Evolutionary conservation across 2,329 filamentous ascomycete genomes (phyloP).

Genomic region (Colletotrichum plurivorum): DNA sequence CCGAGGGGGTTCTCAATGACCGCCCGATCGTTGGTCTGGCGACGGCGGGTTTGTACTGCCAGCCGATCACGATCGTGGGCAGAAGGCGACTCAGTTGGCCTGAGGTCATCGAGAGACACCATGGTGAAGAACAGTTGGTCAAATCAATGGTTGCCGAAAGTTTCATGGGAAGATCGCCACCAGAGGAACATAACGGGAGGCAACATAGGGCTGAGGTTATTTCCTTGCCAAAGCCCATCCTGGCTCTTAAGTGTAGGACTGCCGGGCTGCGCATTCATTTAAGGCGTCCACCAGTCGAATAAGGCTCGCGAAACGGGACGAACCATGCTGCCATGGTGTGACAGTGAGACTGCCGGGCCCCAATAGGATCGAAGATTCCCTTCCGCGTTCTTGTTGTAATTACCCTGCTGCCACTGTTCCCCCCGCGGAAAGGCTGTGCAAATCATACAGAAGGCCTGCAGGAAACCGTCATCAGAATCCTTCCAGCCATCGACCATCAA

Average conservation of each 20-base stretch:
- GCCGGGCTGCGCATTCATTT: slow-evolving; percentile 12
- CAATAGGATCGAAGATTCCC: not conserved
- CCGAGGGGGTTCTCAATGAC: slow-evolving; percentile 55
- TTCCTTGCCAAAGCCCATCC: slow-evolving; percentile 6
- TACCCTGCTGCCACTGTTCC: not conserved
- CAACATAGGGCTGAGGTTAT: slow-evolving; percentile 12
- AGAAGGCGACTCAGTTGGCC: slow-evolving; percentile 36
- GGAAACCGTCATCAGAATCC: slow-evolving; percentile 23
- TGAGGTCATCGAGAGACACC: slow-evolving; percentile 21
- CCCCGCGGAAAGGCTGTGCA: slow-evolving; percentile 5
- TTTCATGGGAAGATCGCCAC: not conserved
- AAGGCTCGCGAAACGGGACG: not conserved
- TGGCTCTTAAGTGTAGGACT: not conserved
- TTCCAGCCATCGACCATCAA: slow-evolving; percentile 10
- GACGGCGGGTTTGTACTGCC: slow-evolving; percentile 44
- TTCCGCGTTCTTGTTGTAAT: not conserved
- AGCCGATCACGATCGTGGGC: slow-evolving; percentile 41
- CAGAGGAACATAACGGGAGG: not conserved
- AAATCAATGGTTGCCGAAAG: not conserved
- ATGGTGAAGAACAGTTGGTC: not conserved
- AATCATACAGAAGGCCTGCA: slow-evolving; percentile 21
- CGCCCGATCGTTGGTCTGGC: slow-evolving; percentile 50
- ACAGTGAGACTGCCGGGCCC: not conserved
- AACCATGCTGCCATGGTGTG: not conserved
- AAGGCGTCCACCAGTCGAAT: not conserved